These are phyloP conservation scores for Nepenthes mirabilis DNA, from an alignment of 148 eudicot species.

Conservation along the genomic window DNA sequence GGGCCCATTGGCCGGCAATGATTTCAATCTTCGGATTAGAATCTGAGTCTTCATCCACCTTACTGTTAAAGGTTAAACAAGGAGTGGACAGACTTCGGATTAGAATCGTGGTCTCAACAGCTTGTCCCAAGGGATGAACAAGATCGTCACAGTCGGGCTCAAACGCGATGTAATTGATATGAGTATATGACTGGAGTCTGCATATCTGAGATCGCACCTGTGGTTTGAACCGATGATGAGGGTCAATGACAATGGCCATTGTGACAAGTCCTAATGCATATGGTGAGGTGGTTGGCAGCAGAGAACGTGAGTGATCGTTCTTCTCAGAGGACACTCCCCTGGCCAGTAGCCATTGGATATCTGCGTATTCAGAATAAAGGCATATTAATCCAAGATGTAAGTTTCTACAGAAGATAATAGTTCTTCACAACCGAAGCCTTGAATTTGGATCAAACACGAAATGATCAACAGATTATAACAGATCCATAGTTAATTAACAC, in stretches of 20 bases:
- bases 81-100: conserved; percentile 82
- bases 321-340: conserved; percentile 21
- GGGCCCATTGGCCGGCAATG: conserved; percentile 47
- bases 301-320: conserved; percentile 24
- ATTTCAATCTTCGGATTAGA: conserved; percentile 56
- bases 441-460: too few relatives aligned
- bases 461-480: too few relatives aligned
- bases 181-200: conserved; percentile 58
- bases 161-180: conserved; percentile 46
- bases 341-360: conserved; percentile 30
- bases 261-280: conserved; percentile 17
- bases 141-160: conserved; percentile 36
- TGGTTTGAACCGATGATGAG: conserved; percentile 52
- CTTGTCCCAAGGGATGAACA: conserved; percentile 33
- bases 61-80: conserved; percentile 46
- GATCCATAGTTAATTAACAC: too few relatives aligned
- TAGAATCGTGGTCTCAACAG: conserved; percentile 39
- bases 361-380: conserved; percentile 8
- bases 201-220: conserved; percentile 62
- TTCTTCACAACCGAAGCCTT: background rate
- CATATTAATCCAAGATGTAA: background rate
- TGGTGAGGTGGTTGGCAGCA: conserved; percentile 16
- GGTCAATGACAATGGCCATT: conserved; percentile 75
- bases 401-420: background rate
- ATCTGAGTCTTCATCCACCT: conserved; percentile 28